Conservation (phyloP, 2,329 filamentous ascomycete species). For the Mycocentrospora acerina region DNA sequence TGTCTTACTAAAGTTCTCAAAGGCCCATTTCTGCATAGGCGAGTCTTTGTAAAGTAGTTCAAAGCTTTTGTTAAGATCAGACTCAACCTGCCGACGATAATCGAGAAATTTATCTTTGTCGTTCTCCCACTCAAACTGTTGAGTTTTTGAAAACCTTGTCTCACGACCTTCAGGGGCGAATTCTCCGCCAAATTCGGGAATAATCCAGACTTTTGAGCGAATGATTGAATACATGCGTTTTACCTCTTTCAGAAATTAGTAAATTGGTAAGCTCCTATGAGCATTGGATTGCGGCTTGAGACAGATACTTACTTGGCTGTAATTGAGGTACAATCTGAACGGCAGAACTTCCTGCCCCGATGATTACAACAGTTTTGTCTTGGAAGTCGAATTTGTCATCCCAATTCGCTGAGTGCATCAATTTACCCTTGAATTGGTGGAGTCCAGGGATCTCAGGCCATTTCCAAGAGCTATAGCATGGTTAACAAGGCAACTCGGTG, state of each 20-base stretch:
- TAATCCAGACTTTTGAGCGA: neutral
- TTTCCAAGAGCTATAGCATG: too few relatives aligned
- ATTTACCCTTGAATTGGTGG: conserved; percentile 6
- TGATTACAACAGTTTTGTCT: conserved; percentile 5
- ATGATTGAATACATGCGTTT: neutral
- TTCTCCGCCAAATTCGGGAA: neutral
- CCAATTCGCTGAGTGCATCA: conserved; percentile 11
- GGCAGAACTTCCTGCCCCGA: conserved; percentile 3
- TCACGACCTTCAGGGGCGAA: neutral
- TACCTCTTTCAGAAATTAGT: too few relatives aligned
- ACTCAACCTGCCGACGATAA: too few relatives aligned
- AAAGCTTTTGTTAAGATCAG: too few relatives aligned
- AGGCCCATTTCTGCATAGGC: too few relatives aligned
- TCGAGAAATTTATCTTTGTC: too few relatives aligned
- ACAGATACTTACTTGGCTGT: neutral
- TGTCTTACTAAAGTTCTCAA: too few relatives aligned
- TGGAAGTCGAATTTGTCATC: conserved; percentile 30
- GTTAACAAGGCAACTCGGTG: too few relatives aligned
- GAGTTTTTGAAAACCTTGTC: too few relatives aligned
- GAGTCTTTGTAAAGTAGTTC: too few relatives aligned
- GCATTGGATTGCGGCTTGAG: neutral
- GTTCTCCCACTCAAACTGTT: too few relatives aligned
- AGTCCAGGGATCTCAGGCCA: conserved; percentile 21
- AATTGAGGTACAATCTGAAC: conserved; percentile 8
- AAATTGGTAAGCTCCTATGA: too few relatives aligned